A percentile compares a stretch with the other conserved stretches of the same genome.
Conservation (phyloP, 2,329 filamentous ascomycete genomes). For the Apiospora pterosperma region DNA sequence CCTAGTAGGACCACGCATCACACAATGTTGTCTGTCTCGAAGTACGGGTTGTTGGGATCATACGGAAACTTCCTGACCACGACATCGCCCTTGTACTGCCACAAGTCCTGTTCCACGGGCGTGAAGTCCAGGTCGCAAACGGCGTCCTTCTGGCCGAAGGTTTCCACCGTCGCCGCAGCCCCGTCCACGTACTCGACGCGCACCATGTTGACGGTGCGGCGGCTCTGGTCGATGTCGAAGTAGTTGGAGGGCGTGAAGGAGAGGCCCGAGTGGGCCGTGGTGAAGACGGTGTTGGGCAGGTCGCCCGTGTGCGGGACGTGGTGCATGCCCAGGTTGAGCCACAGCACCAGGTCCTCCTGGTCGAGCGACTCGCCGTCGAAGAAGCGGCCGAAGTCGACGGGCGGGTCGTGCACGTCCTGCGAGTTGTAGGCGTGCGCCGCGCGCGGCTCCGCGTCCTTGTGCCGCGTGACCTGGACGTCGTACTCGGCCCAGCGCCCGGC, state of each 20-base stretch:
- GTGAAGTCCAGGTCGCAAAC: neutral
- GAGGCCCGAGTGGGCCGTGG: constrained; percentile 40
- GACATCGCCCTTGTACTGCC: constrained; percentile 5
- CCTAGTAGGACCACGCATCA: too few relatives aligned
- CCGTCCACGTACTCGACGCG: neutral
- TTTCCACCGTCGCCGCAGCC: neutral
- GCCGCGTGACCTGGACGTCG: constrained; percentile 42
- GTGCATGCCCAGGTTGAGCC: constrained; percentile 55
- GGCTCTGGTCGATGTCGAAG: constrained; percentile 15
- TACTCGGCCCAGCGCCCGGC: constrained; percentile 44
- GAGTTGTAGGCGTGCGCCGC: constrained; percentile 42
- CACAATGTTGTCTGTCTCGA: neutral
- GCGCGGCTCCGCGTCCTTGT: constrained; percentile 50
- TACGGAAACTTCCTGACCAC: neutral
- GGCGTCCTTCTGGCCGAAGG: constrained; percentile 16
- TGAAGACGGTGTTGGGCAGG: constrained; percentile 51
- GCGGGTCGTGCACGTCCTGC: constrained; percentile 41
- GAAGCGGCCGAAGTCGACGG: constrained; percentile 48
- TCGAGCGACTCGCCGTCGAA: constrained; percentile 40
- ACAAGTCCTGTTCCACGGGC: constrained; percentile 22
- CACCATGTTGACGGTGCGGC: neutral
- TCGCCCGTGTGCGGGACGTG: constrained; percentile 53
- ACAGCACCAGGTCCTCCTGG: constrained; percentile 47
- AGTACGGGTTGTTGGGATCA: neutral
- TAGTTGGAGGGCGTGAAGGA: constrained; percentile 42